Percentiles rank a stretch among this genome's conserved stretches.
Evolutionary conservation across 345 rosid species (phyloP).

Genomic region (Stellera chamaejasme): DNA sequence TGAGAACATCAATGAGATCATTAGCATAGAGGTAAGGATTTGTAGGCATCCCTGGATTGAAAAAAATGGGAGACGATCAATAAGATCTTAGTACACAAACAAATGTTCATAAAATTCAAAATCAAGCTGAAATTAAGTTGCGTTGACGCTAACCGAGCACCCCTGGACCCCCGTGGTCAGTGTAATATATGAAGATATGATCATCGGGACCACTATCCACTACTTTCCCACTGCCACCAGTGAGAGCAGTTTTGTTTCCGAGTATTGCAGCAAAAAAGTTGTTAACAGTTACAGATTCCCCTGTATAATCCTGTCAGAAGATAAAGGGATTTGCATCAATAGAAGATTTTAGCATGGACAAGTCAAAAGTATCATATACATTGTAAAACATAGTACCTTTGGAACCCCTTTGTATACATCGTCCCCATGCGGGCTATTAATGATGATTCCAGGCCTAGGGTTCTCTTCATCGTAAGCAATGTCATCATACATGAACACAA

Average conservation of each 20-base stretch:
- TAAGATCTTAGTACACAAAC: neutral
- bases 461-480: conserved; percentile 65
- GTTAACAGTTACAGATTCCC: conserved; percentile 59
- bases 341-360: neutral
- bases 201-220: conserved; percentile 90
- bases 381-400: conserved; percentile 39
- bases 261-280: conserved; percentile 82
- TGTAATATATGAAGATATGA: conserved; percentile 77
- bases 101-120: conserved; percentile 1
- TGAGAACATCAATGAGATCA: conserved; percentile 64
- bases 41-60: conserved; percentile 92
- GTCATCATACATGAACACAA: conserved; percentile 96
- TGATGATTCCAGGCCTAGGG: conserved; percentile 78
- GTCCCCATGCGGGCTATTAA: conserved; percentile 66
- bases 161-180: conserved; percentile 96
- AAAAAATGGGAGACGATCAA: neutral
- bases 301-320: conserved; percentile 74
- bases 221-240: conserved; percentile 92
- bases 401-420: conserved; percentile 94
- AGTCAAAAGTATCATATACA: neutral
- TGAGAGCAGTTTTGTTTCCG: conserved; percentile 66
- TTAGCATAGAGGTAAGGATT: conserved; percentile 68
- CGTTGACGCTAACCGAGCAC: conserved; percentile 62
- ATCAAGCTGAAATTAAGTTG: neutral
- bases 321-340: conserved; percentile 5